Evolutionary conservation across 2,329 filamentous ascomycete species (phyloP).

Genomic region (Diaporthe australafricana): DNA sequence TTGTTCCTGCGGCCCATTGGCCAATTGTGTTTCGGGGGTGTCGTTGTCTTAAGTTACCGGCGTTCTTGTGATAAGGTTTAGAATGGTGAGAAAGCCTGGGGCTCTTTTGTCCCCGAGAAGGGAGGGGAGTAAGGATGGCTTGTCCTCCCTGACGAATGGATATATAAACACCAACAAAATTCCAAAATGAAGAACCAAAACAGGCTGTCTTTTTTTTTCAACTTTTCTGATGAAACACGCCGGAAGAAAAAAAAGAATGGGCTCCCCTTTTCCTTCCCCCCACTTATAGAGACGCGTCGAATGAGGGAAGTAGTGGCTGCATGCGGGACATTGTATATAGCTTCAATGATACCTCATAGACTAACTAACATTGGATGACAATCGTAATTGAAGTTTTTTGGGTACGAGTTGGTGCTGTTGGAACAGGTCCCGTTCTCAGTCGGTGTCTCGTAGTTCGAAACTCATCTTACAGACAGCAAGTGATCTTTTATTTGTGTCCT

Average conservation of each 20-base stretch:
- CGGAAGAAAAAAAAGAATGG: conserved; percentile 10
- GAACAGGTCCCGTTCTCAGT: background rate
- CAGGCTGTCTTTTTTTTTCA: background rate
- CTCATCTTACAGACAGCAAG: background rate
- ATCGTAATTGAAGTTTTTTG: conserved; percentile 15
- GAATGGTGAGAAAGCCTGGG: conserved; percentile 7
- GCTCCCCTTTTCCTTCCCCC: background rate
- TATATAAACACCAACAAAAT: conserved; percentile 22
- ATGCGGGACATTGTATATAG: conserved; percentile 36
- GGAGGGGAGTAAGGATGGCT: background rate
- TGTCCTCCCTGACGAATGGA: conserved; percentile 5
- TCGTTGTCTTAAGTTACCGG: background rate
- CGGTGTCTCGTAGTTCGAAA: background rate
- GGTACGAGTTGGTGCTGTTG: too few relatives aligned
- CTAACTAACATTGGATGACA: conserved; percentile 39
- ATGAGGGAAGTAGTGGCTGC: conserved; percentile 5
- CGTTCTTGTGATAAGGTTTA: conserved; percentile 25
- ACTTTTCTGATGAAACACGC: conserved; percentile 20
- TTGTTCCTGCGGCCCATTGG: conserved; percentile 21
- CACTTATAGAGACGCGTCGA: background rate
- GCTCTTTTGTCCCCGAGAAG: background rate
- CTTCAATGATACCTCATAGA: conserved; percentile 42
- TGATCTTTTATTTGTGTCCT: background rate
- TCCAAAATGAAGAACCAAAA: conserved; percentile 10
- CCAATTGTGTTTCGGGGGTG: background rate